Base-by-base conservation (phyloP, 768 basidiomycete genomes). In the Boletus pseudo-olivaceus region DNA sequence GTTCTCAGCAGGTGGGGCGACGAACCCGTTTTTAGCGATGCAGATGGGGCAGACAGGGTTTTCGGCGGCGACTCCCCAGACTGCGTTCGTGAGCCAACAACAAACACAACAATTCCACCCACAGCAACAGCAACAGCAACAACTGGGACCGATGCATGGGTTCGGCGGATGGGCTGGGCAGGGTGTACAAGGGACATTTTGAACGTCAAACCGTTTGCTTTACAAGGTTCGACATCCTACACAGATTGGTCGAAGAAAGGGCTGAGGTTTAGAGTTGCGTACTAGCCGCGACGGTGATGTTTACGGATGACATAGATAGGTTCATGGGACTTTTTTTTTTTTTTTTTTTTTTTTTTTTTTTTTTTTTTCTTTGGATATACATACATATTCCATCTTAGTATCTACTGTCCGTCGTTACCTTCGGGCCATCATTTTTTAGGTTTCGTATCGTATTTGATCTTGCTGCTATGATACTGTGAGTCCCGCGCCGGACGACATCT, bases 61-160 rank as follows among this genome's bases (percentile, higher is more conserved):
- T 27, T 47, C 62, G 44, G 52, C 57, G 26, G 63, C 57, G 55
- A 66, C 69, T 7, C 68, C 74, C 12, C 75, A 74, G 38, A 54
- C 59, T 12, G 66, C 46, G 11, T 62, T 56, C 27, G 27, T 51
- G 33, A 55, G 49, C 54, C 65, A 62, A 26, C 71, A 69, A 17
- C 67, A 38, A 26, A 29, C 12, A 9, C 47, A 38, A 19, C 23
- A 38, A 14, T 8, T 48, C 1, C 14, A 48, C 27, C 7, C 26
- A 47, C 46, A 45, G 29, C 44, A 64, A 41, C 68, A 63, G 52
- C 67, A 62, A n/a, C 70, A 67, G 29, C 40, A 26, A 38, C 40
- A 19, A 39, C 55, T 54, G 30, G 60, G 58, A 33, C 48, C 51
- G 26, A 46, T 58, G 20, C 44, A 45, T 17, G 57, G 51, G 26